Percentiles rank a stretch among this genome's conserved stretches.
These are phyloP conservation scores for Bonnemaisonia californica DNA, from an alignment of 31 red algal species.

Conservation along the genomic window DNA sequence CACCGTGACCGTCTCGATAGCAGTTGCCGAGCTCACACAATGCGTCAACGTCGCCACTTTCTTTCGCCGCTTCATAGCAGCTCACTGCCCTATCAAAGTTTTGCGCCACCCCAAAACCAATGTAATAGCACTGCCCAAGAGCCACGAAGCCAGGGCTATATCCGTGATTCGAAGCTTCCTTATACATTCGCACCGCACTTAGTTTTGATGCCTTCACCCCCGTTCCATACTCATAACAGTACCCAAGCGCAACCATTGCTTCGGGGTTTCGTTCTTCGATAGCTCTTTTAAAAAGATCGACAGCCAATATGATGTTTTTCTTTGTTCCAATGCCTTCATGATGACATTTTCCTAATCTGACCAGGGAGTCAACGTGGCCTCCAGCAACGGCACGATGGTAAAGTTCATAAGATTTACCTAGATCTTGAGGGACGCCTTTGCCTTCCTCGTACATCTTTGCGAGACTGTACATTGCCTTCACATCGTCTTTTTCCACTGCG, in stretches of 20 bases:
- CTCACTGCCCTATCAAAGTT: slow-evolving; percentile 28
- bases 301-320: not conserved
- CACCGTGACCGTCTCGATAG: slow-evolving; percentile 45
- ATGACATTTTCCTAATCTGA: slow-evolving; percentile 18
- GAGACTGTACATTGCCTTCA: slow-evolving; percentile 18
- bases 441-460: slow-evolving; percentile 29
- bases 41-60: slow-evolving; percentile 31
- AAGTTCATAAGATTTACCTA: slow-evolving; percentile 6
- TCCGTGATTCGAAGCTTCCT: slow-evolving; percentile 31
- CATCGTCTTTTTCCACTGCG: slow-evolving; percentile 12
- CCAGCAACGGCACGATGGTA: slow-evolving; percentile 21
- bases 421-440: slow-evolving; percentile 23
- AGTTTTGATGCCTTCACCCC: slow-evolving; percentile 8
- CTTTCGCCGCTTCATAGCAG: slow-evolving; percentile 49
- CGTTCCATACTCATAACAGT: slow-evolving; percentile 16
- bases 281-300: slow-evolving; percentile 25
- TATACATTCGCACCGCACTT: slow-evolving; percentile 26
- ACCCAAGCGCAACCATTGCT: slow-evolving; percentile 30
- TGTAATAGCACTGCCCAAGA: slow-evolving; percentile 49
- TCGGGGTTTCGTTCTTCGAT: not conserved
- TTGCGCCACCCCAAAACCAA: slow-evolving; percentile 56
- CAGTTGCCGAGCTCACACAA: slow-evolving; percentile 38
- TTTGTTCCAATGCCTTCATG: slow-evolving; percentile 22
- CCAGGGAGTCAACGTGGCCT: slow-evolving; percentile 16
- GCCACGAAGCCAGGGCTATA: slow-evolving; percentile 18